Evolutionary conservation across 2,329 filamentous ascomycete genomes (phyloP).

Genomic region (Xylaria sp.): DNA sequence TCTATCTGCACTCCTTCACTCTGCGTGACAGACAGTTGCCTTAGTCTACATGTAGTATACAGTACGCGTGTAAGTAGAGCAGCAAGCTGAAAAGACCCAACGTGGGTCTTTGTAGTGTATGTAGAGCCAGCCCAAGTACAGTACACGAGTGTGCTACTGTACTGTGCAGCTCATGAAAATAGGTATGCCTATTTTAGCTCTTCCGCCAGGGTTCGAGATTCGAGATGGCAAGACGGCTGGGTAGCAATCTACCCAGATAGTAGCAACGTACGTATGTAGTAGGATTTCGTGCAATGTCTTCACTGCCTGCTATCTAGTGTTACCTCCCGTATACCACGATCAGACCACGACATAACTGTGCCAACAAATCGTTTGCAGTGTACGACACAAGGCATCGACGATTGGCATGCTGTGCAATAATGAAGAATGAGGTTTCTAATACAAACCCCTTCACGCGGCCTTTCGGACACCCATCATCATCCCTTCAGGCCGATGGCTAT

Average conservation of each 20-base stretch:
- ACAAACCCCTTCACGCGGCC: conserved; percentile 20
- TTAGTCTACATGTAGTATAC: neutral
- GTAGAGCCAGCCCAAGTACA: neutral
- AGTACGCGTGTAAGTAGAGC: neutral
- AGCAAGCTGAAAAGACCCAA: neutral
- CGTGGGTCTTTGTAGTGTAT: neutral
- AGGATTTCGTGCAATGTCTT: conserved; percentile 20
- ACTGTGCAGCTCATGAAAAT: neutral
- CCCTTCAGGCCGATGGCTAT: conserved; percentile 8
- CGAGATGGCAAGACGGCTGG: too few species aligned
- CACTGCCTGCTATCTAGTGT: conserved; percentile 12
- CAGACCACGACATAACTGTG: conserved; percentile 10
- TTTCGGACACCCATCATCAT: conserved; percentile 9
- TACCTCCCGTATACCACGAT: conserved; percentile 5
- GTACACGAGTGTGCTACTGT: neutral
- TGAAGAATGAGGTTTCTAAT: conserved; percentile 11
- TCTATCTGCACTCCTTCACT: neutral
- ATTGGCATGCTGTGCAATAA: conserved; percentile 25
- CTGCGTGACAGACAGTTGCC: neutral
- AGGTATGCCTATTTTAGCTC: neutral
- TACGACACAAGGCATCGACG: conserved; percentile 14
- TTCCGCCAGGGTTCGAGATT: neutral
- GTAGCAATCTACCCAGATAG: too few species aligned
- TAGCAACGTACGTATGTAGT: too few species aligned
- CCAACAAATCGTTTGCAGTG: conserved; percentile 24